A percentile compares a stretch with the other conserved stretches of the same genome.
These are phyloP conservation scores for Termitomyces titanicus DNA, from an alignment of 768 basidiomycete genomes.

Conservation along the genomic window DNA sequence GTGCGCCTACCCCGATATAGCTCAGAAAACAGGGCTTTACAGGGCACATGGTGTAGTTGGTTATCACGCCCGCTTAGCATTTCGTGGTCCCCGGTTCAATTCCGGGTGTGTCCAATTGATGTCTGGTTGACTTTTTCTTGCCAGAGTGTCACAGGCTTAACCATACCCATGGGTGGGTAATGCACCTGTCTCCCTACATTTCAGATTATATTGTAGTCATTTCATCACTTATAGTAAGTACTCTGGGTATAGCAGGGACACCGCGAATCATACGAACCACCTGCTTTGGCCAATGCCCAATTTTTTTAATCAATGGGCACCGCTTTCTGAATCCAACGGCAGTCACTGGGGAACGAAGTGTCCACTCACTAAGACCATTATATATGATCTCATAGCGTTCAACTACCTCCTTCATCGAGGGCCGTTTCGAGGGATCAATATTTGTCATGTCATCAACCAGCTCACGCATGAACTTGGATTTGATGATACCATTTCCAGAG, in stretches of 20 bases:
- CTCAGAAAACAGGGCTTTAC: no score
- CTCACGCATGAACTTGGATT: neutral
- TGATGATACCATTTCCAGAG: neutral
- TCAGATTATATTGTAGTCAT: no score
- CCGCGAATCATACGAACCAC: neutral
- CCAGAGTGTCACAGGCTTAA: no score
- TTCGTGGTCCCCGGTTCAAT: neutral
- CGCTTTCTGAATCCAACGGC: neutral
- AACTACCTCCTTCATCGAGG: neutral
- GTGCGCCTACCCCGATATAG: no score
- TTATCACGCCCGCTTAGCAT: no score
- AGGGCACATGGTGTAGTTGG: no score
- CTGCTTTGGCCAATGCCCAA: neutral
- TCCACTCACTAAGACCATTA: neutral
- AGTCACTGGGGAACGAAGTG: neutral
- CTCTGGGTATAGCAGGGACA: neutral
- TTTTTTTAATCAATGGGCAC: neutral
- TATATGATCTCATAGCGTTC: neutral
- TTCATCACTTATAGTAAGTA: no score
- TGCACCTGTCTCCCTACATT: no score
- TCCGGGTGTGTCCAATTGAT: no score
- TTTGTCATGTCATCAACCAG: neutral
- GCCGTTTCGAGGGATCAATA: neutral
- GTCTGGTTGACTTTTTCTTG: no score
- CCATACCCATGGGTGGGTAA: no score